phyloP scores from a whole-genome alignment of 371 early-diverging fungal genomes.

The Chytridium lagenaria region DNA sequence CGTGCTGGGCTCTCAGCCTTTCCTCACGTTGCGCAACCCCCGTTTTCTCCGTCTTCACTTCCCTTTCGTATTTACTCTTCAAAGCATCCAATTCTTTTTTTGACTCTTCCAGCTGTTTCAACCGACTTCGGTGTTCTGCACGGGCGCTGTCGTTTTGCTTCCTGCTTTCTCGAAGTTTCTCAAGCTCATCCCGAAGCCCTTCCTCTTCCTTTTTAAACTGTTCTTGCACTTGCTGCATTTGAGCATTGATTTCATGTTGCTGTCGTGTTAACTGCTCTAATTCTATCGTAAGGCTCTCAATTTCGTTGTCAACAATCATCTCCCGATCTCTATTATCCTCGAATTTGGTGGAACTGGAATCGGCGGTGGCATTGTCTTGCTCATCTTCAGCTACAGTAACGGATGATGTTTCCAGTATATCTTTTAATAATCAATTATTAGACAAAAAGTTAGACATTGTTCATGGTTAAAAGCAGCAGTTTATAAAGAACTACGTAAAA shows the following conservation, averaged over 20 bases:
- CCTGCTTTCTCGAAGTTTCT: conserved; percentile 44
- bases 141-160: conserved; percentile 51
- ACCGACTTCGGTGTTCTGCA: conserved; percentile 47
- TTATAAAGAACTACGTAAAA: too few relatives aligned
- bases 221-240: conserved; percentile 41
- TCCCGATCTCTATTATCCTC: conserved; percentile 29
- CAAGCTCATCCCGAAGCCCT: conserved; percentile 42
- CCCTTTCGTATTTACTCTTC: conserved; percentile 48
- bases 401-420: too few relatives aligned
- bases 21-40: conserved; percentile 34
- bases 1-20: conserved; percentile 34
- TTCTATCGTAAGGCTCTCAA: conserved; percentile 31
- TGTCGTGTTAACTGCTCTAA: conserved; percentile 14
- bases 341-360: too few relatives aligned
- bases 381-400: too few relatives aligned
- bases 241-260: conserved; percentile 39
- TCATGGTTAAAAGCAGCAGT: too few relatives aligned
- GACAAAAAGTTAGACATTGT: too few relatives aligned
- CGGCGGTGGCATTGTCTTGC: too few relatives aligned
- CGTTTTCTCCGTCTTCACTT: conserved; percentile 45
- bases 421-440: too few relatives aligned
- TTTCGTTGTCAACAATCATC: conserved; percentile 26
- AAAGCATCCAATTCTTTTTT: conserved; percentile 30
- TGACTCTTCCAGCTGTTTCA: conserved; percentile 54
- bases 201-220: conserved; percentile 49